Base-by-base conservation (phyloP, 2,329 filamentous ascomycete species). In the Paecilomyces fulvus region DNA sequence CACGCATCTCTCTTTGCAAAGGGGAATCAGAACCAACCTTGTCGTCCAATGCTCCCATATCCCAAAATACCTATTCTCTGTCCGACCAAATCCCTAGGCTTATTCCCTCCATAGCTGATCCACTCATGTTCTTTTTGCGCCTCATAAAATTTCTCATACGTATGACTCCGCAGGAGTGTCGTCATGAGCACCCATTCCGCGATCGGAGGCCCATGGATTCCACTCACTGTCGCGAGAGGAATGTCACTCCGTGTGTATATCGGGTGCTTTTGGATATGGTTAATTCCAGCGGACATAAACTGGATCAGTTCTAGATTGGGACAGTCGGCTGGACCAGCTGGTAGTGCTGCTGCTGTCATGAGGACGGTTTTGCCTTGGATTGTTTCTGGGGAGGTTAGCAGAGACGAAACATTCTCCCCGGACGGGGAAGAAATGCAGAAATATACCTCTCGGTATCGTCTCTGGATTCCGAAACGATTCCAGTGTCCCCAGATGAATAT, bases 161-260 rank as follows among this genome's bases (percentile, higher is more conserved):
- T n/a, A 75, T 78, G 23, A 80, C 74, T n/a, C 80, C 75, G 2
- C 87, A 72, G 55, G 80, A 78, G 62, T 84, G 37, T 43, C 37
- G 37, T 85, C 77, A 86, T 76, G 28, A 86, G 69, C 11, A 84
- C 80, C 84, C 84, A 88, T 72, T 87, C 85, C 0, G 83, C 77
- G 52, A 87, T 87, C 56, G 84, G 82, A 0, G 85, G 84, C 1
- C 82, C 83, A 63, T 84, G 82, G 51, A 85, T 79, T 23, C 83
- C 75, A 3, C 77, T 80, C 31, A 76, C 77, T 3, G 79, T 83
- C 3, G 80, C 80, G 56, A 85, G 72, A 0, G 78, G 74, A 53
- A 85, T 78, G 25, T 79, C 65, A 12, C 76, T 79, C 51, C 78
- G 69, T 6, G 71, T 80, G 59, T 82, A 78, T 46, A 85, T 75